These are phyloP conservation scores for Salpingoeca rosetta DNA, from an alignment of 78 protist species.

Conservation along the genomic window DNA sequence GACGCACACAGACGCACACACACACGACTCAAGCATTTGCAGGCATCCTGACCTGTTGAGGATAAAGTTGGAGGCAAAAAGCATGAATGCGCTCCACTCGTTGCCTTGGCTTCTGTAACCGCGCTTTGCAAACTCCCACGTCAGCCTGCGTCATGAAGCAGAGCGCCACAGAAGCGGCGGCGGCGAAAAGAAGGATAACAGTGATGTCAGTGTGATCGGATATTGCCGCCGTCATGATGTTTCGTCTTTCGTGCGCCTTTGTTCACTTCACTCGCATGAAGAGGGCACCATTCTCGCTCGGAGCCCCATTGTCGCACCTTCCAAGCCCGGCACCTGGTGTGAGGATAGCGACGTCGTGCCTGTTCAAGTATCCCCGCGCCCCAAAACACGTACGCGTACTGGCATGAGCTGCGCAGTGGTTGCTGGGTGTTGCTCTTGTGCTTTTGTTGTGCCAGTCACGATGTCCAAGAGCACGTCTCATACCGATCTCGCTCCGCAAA, in stretches of 20 bases:
- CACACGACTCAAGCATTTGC: too few relatives aligned
- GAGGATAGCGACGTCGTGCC: slow-evolving; percentile 15
- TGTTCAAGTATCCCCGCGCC: not conserved
- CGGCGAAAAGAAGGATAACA: too few relatives aligned
- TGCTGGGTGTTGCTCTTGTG: too few relatives aligned
- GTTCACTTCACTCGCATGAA: too few relatives aligned
- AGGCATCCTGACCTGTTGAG: slow-evolving; percentile 20
- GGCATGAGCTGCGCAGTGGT: not conserved
- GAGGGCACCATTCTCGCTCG: too few relatives aligned
- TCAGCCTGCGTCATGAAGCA: too few relatives aligned
- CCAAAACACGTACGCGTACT: not conserved
- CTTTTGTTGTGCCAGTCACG: not conserved
- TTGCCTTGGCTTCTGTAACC: slow-evolving; percentile 48
- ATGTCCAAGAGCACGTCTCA: not conserved
- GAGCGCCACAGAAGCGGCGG: too few relatives aligned
- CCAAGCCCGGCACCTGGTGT: slow-evolving; percentile 78
- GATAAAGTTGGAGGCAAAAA: slow-evolving; percentile 44
- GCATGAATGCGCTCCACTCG: slow-evolving; percentile 67
- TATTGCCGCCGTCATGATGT: too few relatives aligned
- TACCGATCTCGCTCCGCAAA: not conserved
- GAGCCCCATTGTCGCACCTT: too few relatives aligned
- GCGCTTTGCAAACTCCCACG: slow-evolving; percentile 44
- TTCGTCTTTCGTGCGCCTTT: too few relatives aligned
- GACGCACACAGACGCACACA: too few relatives aligned
- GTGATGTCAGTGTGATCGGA: too few relatives aligned